These are phyloP conservation scores for Fallopia convolvulus DNA, from an alignment of 148 eudicot genomes.

Conservation along the genomic window DNA sequence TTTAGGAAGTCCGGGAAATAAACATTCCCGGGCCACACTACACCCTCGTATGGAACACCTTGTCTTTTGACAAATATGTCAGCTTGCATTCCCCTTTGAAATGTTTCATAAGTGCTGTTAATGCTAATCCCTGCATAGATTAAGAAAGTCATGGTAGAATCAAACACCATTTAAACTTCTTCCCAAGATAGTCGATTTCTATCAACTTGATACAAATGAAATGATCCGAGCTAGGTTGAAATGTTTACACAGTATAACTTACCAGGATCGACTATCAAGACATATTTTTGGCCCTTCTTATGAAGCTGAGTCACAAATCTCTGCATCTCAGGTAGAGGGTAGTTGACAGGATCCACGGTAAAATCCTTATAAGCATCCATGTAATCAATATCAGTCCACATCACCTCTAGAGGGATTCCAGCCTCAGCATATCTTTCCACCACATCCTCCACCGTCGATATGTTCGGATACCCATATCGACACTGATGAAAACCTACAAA, in stretches of 20 bases:
- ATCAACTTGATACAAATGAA: too few species aligned
- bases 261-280: slow-evolving; percentile 47
- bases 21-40: slow-evolving; percentile 51
- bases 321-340: slow-evolving; percentile 33
- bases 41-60: slow-evolving; percentile 39
- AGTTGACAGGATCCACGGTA: slow-evolving; percentile 43
- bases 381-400: slow-evolving; percentile 57
- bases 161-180: not conserved
- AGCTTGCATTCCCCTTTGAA: slow-evolving; percentile 31
- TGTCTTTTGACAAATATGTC: slow-evolving; percentile 39
- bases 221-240: too few species aligned
- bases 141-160: not conserved
- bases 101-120: slow-evolving; percentile 32
- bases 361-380: slow-evolving; percentile 49
- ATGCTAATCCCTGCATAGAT: slow-evolving; percentile 22
- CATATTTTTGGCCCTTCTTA: slow-evolving; percentile 39
- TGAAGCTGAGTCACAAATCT: slow-evolving; percentile 34
- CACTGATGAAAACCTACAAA: slow-evolving; percentile 48
- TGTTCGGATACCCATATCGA: slow-evolving; percentile 36
- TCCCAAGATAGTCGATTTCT: not conserved
- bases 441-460: slow-evolving; percentile 30
- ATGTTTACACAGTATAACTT: not conserved
- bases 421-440: slow-evolving; percentile 30
- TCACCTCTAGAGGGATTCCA: slow-evolving; percentile 43
- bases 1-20: slow-evolving; percentile 47